Evolutionary conservation across 2,329 filamentous ascomycete species (phyloP).

Genomic region (Phyllosticta ampelicida): DNA sequence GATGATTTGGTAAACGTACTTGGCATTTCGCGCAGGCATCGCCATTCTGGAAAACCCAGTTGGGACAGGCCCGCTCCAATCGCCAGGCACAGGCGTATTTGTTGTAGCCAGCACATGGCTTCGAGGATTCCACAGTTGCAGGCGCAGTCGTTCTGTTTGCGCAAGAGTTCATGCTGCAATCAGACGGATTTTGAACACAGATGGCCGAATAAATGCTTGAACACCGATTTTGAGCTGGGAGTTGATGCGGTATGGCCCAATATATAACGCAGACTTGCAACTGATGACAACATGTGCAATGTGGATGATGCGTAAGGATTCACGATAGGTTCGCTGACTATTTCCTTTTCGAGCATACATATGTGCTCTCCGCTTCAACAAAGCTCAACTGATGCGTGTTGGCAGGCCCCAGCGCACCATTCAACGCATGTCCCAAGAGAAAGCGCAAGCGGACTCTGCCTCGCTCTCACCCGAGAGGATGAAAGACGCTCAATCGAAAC

Average conservation of each 20-base stretch:
- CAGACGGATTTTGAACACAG: not conserved
- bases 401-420: not conserved
- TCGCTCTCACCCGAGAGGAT: not conserved
- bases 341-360: not conserved
- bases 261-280: not conserved
- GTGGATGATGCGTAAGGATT: not conserved
- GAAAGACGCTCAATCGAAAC: not conserved
- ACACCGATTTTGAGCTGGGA: not conserved
- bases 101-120: not conserved
- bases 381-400: not conserved
- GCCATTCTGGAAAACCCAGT: not conserved
- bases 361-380: not conserved
- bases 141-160: not conserved
- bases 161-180: not conserved
- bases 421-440: not conserved
- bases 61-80: not conserved
- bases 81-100: not conserved
- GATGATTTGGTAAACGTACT: not conserved
- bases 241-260: not conserved
- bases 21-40: not conserved
- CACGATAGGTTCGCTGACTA: not conserved
- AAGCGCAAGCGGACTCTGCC: not conserved
- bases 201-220: not conserved
- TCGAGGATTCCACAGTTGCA: not conserved
- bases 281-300: not conserved